Percentiles rank a stretch among this genome's conserved stretches.
Conservation (phyloP, 1,284 basidiomycete species). For the Testicularia cyperi region DNA sequence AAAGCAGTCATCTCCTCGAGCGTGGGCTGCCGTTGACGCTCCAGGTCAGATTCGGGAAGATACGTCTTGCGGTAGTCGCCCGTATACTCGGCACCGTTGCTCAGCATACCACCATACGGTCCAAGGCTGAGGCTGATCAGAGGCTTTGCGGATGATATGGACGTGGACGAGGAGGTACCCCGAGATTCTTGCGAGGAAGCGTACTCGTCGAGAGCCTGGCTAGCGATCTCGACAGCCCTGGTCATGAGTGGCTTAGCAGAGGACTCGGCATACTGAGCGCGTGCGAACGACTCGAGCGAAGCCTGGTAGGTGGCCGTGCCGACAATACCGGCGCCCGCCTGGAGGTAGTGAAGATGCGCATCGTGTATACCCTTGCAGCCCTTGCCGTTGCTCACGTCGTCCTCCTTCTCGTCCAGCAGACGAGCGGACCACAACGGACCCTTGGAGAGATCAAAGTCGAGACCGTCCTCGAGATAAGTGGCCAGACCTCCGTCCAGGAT, state of each 20-base stretch:
- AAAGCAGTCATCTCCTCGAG: conserved; percentile 37
- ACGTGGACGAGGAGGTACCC: not conserved
- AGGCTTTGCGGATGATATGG: conserved; percentile 4
- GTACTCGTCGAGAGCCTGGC: conserved; percentile 24
- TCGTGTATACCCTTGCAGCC: conserved; percentile 32
- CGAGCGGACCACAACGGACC: conserved; percentile 49
- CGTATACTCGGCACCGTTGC: conserved; percentile 50
- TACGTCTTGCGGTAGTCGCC: conserved; percentile 42
- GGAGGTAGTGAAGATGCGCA: conserved; percentile 46
- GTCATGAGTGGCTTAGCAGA: conserved; percentile 39
- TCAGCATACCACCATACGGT: conserved; percentile 47
- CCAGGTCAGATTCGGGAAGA: conserved; percentile 17
- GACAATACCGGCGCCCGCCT: conserved; percentile 48
- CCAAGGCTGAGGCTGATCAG: conserved; percentile 44
- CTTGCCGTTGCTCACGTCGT: conserved; percentile 28
- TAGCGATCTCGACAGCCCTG: conserved; percentile 39
- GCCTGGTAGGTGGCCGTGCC: conserved; percentile 52
- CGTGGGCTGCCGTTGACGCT: conserved; percentile 19
- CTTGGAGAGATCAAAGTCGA: conserved; percentile 41
- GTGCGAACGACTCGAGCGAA: conserved; percentile 36
- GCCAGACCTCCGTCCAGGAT: conserved; percentile 49
- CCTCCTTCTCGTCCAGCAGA: conserved; percentile 36
- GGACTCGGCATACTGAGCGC: conserved; percentile 19
- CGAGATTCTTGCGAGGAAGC: no score
- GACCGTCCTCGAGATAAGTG: conserved; percentile 50